Percentiles rank a stretch among this genome's conserved stretches.
Conservation (phyloP, 2,329 filamentous ascomycete species). For the Pestalotiopsis sp. region DNA sequence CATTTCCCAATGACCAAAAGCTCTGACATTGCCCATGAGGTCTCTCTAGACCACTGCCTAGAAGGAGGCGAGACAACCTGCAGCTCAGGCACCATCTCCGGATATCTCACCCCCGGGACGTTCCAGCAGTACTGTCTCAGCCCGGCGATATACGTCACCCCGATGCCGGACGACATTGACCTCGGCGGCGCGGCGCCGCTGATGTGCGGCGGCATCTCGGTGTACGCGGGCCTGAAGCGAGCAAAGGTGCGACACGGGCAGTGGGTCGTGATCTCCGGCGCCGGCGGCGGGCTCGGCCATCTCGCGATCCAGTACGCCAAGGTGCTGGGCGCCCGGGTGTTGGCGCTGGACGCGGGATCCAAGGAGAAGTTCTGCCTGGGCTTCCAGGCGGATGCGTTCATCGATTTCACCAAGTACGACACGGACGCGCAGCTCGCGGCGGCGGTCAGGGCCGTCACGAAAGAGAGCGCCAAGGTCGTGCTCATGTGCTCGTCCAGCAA, state of each 20-base stretch:
- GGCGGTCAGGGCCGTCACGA: constrained; percentile 59
- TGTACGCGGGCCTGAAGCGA: constrained; percentile 68
- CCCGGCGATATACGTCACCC: constrained; percentile 70
- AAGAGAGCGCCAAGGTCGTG: constrained; percentile 63
- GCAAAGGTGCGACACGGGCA: constrained; percentile 60
- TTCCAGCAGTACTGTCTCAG: constrained; percentile 71
- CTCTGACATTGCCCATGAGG: constrained; percentile 11
- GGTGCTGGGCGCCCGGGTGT: constrained; percentile 65
- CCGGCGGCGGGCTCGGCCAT: constrained; percentile 68
- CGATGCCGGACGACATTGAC: constrained; percentile 63
- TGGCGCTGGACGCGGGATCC: constrained; percentile 65
- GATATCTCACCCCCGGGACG: constrained; percentile 72
- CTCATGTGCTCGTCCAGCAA: constrained; percentile 58
- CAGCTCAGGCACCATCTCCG: constrained; percentile 62
- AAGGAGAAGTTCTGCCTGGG: constrained; percentile 61
- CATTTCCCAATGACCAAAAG: background rate
- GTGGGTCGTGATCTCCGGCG: constrained; percentile 62
- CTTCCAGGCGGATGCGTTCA: constrained; percentile 68
- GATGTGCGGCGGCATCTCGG: constrained; percentile 69
- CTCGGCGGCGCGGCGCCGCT: constrained; percentile 67
- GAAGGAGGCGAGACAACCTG: constrained; percentile 67
- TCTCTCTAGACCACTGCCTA: constrained; percentile 47
- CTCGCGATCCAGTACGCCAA: constrained; percentile 31
- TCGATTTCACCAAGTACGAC: constrained; percentile 56
- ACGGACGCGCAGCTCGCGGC: constrained; percentile 52